Evolutionary conservation across 306 rosid species (phyloP), one percentile per base, ranked within the genome.

Genomic region (Fagus sylvatica): DNA sequence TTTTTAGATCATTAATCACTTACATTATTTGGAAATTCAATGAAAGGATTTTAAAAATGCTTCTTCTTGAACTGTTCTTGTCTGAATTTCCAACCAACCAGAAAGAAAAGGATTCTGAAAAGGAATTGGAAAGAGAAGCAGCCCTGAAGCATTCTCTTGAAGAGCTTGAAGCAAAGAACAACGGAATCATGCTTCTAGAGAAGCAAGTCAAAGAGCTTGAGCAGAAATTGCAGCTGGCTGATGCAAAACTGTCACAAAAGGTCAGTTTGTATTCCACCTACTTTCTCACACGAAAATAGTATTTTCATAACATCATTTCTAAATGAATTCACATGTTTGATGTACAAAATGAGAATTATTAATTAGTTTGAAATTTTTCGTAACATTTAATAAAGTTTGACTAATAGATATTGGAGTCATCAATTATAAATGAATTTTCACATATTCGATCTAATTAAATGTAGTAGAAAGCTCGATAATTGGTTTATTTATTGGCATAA

Each of bases 151-250:
- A 42, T 69, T 89, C 98, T 78, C 83, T 76, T 69, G 89, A 88
- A 69, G 91, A 86, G 79, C 87, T 88, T 79, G 98, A 93, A 89
- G 84, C 80, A 13, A 95, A 90, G 88, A 85, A 85, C 79, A 89
- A 79, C 43, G 90, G 91, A 79, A 74, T 90, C 33, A 22, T 79
- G 72, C 78, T 89, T 81, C 82, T 93, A 51, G 87, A 83, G 76
- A 84, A 93, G 84, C 97, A 89, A 84, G 69, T 91, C 59, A 84
- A 72, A 72, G 97, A 91, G 51, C 88, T 93, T 43, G 94, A 91
- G 83, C 89, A 89, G 80, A 95, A 88, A 79, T 76, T 89, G 86
- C 87, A 84, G 84, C 80, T 71, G 67, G 86, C 84, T 34, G 83
- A 74, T 22, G 81, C 84, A 55, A 90, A 88, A 77, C 7, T 76